A percentile compares a stretch with the other conserved stretches of the same genome.
Conservation (phyloP, 1,284 basidiomycete genomes). For the Melanopsichium pennsylvanicum region DNA sequence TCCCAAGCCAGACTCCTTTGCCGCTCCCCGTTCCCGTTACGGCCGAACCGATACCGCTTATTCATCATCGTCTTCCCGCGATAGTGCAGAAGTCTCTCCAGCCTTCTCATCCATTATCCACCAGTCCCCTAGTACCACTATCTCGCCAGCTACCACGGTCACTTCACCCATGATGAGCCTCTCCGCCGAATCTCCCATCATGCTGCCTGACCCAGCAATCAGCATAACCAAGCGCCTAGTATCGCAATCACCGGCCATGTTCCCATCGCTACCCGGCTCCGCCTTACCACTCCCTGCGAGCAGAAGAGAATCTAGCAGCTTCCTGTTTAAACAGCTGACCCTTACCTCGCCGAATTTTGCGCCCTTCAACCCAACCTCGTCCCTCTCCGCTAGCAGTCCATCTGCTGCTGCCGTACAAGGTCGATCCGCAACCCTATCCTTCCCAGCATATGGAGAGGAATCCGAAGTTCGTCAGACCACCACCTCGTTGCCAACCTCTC, state of each 20-base stretch:
- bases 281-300: slow-evolving; percentile 19
- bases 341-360: slow-evolving; percentile 35
- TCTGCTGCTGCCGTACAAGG: neutral
- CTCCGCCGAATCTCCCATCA: slow-evolving; percentile 48
- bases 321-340: slow-evolving; percentile 40
- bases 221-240: slow-evolving; percentile 15
- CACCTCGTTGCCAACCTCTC: no score
- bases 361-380: slow-evolving; percentile 7
- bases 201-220: slow-evolving; percentile 31
- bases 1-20: slow-evolving; percentile 1
- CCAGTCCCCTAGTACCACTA: slow-evolving; percentile 4
- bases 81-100: slow-evolving; percentile 25
- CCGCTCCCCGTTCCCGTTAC: neutral
- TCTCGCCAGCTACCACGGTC: slow-evolving; percentile 33
- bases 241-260: slow-evolving; percentile 11
- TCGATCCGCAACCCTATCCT: slow-evolving; percentile 9
- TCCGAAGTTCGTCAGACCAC: slow-evolving; percentile 21
- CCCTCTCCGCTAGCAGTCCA: no score
- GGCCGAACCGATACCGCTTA: slow-evolving; percentile 10
- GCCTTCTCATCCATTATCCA: slow-evolving; percentile 12
- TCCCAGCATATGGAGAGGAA: slow-evolving; percentile 27
- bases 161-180: slow-evolving; percentile 55
- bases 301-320: slow-evolving; percentile 31
- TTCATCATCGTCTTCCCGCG: slow-evolving; percentile 30
- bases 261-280: slow-evolving; percentile 18